Conservation (phyloP, 2,329 filamentous ascomycete genomes). For the Penicillium olsonii region DNA sequence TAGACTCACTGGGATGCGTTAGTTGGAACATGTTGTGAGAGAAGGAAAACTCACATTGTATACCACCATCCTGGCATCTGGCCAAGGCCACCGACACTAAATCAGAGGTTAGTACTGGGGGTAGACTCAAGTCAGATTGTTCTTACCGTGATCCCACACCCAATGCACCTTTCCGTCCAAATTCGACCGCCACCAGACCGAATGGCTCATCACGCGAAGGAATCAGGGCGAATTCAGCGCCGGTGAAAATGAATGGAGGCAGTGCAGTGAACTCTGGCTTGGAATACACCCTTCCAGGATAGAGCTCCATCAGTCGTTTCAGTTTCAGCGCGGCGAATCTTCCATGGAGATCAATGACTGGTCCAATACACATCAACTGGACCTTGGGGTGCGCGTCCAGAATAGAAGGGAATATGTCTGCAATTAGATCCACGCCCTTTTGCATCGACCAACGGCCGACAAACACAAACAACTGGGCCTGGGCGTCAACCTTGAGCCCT, state of each 20-base stretch:
- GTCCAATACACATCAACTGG: constrained; percentile 65
- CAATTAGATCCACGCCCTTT: constrained; percentile 68
- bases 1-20: constrained; percentile 50
- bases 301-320: constrained; percentile 63
- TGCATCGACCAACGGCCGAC: constrained; percentile 70
- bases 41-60: constrained; percentile 47
- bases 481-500: constrained; percentile 61
- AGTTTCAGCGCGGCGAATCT: constrained; percentile 68
- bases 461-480: constrained; percentile 67
- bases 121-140: background rate
- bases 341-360: constrained; percentile 69
- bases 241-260: constrained; percentile 66
- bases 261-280: constrained; percentile 68
- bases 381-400: constrained; percentile 61
- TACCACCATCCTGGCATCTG: constrained; percentile 73
- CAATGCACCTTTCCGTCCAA: constrained; percentile 66
- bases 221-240: constrained; percentile 68
- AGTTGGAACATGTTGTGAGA: background rate
- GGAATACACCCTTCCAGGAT: constrained; percentile 65
- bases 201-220: constrained; percentile 70
- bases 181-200: constrained; percentile 68
- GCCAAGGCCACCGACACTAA: constrained; percentile 63
- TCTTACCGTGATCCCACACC: constrained; percentile 58
- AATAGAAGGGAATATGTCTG: constrained; percentile 65
- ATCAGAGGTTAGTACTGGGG: background rate